These are phyloP conservation scores for Candida insectorum DNA, from an alignment of 805 yeast genomes.

Conservation along the genomic window DNA sequence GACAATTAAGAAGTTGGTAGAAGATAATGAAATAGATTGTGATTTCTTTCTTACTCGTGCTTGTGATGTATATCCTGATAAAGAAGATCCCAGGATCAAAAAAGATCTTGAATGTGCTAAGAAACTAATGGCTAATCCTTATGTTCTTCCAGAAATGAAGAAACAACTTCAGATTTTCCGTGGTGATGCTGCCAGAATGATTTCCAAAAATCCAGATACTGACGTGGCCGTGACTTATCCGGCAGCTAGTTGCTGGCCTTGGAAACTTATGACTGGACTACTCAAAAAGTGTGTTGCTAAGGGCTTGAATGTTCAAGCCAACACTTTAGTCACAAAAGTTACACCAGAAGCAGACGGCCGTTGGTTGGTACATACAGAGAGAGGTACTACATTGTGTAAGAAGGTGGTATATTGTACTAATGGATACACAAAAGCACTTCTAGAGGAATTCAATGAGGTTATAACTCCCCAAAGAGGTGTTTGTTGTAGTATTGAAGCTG, in stretches of 20 bases:
- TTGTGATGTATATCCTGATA: conserved; percentile 29
- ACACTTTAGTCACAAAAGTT: conserved; percentile 35
- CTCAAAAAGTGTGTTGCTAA: conserved; percentile 24
- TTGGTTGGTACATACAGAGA: conserved; percentile 21
- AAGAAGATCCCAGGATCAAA: conserved; percentile 6
- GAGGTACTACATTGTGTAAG: conserved; percentile 6
- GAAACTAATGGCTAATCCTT: conserved; percentile 21
- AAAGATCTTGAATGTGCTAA: conserved; percentile 9
- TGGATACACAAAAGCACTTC: conserved; percentile 17
- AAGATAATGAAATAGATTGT: conserved; percentile 34
- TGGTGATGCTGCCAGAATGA: conserved; percentile 26
- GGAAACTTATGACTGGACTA: conserved; percentile 33
- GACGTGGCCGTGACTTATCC: conserved; percentile 32
- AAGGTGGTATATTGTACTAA: conserved; percentile 9
- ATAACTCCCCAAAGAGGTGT: conserved; percentile 35
- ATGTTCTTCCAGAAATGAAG: conserved; percentile 19
- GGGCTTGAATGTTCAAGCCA: conserved; percentile 41
- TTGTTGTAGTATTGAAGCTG: conserved; percentile 24
- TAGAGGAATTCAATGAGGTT: conserved; percentile 17
- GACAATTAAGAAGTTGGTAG: conserved; percentile 28
- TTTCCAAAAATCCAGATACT: conserved; percentile 24
- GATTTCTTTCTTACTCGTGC: conserved; percentile 30
- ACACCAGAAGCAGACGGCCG: conserved; percentile 18
- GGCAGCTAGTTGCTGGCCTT: conserved; percentile 46
- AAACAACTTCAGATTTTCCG: conserved; percentile 25